A percentile compares a stretch with the other conserved stretches of the same genome.
These are phyloP conservation scores for Russula olivacea DNA, from an alignment of 768 basidiomycete species.

Conservation along the genomic window DNA sequence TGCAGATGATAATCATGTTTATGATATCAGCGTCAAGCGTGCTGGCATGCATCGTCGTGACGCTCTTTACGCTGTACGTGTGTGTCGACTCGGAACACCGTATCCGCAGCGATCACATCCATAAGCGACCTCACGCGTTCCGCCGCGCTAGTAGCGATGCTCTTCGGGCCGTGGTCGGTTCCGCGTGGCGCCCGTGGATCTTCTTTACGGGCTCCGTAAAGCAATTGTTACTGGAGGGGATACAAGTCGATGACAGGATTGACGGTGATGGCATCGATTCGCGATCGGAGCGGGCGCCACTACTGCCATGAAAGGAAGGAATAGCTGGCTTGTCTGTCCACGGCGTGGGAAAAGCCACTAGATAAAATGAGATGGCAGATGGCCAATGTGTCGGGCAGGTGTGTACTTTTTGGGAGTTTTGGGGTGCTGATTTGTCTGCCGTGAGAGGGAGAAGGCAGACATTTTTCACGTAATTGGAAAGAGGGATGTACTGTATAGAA, in stretches of 20 bases:
- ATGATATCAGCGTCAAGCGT: constrained; percentile 80
- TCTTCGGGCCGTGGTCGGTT: neutral
- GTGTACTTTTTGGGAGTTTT: neutral
- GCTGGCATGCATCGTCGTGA: constrained; percentile 61
- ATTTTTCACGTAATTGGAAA: too few relatives aligned
- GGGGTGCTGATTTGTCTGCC: neutral
- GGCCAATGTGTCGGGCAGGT: neutral
- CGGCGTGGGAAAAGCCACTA: neutral
- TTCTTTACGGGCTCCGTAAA: neutral
- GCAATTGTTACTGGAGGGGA: neutral
- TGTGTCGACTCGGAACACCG: constrained; percentile 66
- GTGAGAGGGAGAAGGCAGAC: neutral
- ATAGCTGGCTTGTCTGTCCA: neutral
- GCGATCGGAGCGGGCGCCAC: constrained; percentile 8
- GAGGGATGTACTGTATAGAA: too few relatives aligned
- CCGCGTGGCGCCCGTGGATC: neutral
- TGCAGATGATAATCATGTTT: constrained; percentile 97
- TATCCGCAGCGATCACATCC: constrained; percentile 57
- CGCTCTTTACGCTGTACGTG: constrained; percentile 53
- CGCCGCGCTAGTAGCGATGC: neutral
- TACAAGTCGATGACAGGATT: too few relatives aligned
- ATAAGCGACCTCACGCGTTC: constrained; percentile 29
- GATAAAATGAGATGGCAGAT: too few relatives aligned
- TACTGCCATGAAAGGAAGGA: neutral
- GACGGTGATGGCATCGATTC: neutral